Base-by-base conservation (phyloP, 345 rosid genomes). In the Crucihimalaya himalaica region DNA sequence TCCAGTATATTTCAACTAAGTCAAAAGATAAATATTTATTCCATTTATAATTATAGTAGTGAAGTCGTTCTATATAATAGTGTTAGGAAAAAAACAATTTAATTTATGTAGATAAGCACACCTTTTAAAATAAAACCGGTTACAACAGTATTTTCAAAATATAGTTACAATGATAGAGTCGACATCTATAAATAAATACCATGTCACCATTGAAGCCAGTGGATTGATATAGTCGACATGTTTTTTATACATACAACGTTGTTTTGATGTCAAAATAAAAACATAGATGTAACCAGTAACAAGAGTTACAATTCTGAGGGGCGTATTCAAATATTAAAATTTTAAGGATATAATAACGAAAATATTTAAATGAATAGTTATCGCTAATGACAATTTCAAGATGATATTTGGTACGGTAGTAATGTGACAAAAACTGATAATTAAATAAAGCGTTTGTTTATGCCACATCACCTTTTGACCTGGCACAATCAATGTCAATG, bases 391-490 rank as follows among this genome's bases (percentile, higher is more conserved):
- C 47, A 63, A 42, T 1, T 12, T 64, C 29, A 21, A 23, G 10
- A 20, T 31, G 40, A 62, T 63, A 19, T 51, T 39, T 42, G 35
- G 63, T 20, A n/a, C 27, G 14, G 55, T 62, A 45, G 3, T 63
- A 40, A 52, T 51, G 56, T 34, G 63, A 72, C 70, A 63, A 40
- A 40, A 10, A 11, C 15, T 13, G 5, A 52, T 43, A 45, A 27
- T 73, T 16, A 57, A 54, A 21, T 29, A 16, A 45, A 29, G 55
- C 31, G 45, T 55, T 73, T 55, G 32, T 34, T 37, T 18, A 65
- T 18, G 78, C 78, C 78, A 65, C 52, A 15, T 73, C 66, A 56
- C 32, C 64, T 10, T 45, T 56, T 65, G 72, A 66, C 78, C 42
- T 71, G 68, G 68, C 53, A 71, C 8, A 27, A 13, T 27, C 68